Percentiles rank a stretch among this genome's conserved stretches.
Conservation (phyloP, 1,139 yeast genomes). For the Kazachstania sp. region DNA sequence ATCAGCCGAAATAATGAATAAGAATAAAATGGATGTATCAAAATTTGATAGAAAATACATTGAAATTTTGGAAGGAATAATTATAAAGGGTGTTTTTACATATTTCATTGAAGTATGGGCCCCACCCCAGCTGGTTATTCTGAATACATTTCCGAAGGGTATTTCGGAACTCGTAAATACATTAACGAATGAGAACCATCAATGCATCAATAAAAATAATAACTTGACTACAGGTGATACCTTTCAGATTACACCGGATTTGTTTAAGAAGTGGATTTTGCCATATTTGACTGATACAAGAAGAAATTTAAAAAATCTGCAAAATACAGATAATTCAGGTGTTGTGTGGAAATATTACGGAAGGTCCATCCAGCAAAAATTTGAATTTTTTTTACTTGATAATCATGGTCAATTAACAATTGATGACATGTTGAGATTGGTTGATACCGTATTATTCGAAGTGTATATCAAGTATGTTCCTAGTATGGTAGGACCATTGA, state of each 20-base stretch:
- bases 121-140: constrained; percentile 45
- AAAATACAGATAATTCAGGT: constrained; percentile 11
- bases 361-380: constrained; percentile 16
- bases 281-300: constrained; percentile 48
- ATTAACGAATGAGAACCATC: constrained; percentile 16
- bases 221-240: background rate
- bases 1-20: background rate
- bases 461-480: constrained; percentile 65
- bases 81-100: constrained; percentile 21
- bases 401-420: constrained; percentile 29
- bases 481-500: constrained; percentile 70
- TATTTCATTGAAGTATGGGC: constrained; percentile 48
- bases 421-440: constrained; percentile 38
- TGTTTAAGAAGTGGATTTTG: constrained; percentile 42
- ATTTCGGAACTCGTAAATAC: constrained; percentile 24
- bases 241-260: constrained; percentile 25
- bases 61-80: constrained; percentile 13
- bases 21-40: background rate
- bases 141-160: constrained; percentile 35
- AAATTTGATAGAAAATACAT: background rate
- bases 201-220: constrained; percentile 9
- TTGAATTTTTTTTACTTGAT: constrained; percentile 25
- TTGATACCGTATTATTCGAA: constrained; percentile 74
- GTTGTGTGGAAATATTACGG: constrained; percentile 20
- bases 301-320: constrained; percentile 35